Base-by-base conservation (phyloP, 208 protist genomes). In the Entamoeba invadens region DNA sequence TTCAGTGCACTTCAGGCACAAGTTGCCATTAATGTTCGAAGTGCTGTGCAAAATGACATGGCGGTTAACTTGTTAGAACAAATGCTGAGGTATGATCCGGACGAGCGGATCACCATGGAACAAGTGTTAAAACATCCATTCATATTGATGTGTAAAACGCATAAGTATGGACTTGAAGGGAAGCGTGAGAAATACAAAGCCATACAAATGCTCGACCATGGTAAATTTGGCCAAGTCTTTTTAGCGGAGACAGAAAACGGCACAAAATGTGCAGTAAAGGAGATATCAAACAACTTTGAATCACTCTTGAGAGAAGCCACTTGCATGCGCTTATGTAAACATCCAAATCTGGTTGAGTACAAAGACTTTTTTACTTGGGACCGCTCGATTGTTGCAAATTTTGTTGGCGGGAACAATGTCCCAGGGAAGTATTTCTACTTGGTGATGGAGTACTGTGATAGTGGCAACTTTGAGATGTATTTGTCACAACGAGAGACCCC, bases 91-190 rank as follows among this genome's bases (percentile, higher is more conserved):
- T 96, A 96, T 93, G 96, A 96, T 91, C 95, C 95, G 5, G 51
- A 91, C 12, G 95, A 96, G 77, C 5, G 96, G 8, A 91, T 96
- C 35, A 95, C 96, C 18, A 95, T 95, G 8, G 95, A 95, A 72
- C 51, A 97, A 42, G 97, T 96, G 2, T 92, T 98, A 16, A 42
- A 18, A 1, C 97, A 98, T 92, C 97, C 97, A 21, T 97, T 96
- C 92, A 93, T 97, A 3, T n/a, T 45, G 38, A 87, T 87, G 57
- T 87, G 57, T n/a, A 87, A 87, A 31, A 87, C 31, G 8, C 14
- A 87, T n/a, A 87, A 87, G 38, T 87, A 87, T 87, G 57, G 57
- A 87, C 31, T 35, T 35, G 31, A 87, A 35, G 57, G 57, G 8
- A 87, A 87, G 38, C 31, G 21, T 42, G 57, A 87, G 38, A 87